Evolutionary conservation across 345 rosid genomes (phyloP), one percentile per base, ranked within the genome.

Genomic region (Boechera retrofracta): DNA sequence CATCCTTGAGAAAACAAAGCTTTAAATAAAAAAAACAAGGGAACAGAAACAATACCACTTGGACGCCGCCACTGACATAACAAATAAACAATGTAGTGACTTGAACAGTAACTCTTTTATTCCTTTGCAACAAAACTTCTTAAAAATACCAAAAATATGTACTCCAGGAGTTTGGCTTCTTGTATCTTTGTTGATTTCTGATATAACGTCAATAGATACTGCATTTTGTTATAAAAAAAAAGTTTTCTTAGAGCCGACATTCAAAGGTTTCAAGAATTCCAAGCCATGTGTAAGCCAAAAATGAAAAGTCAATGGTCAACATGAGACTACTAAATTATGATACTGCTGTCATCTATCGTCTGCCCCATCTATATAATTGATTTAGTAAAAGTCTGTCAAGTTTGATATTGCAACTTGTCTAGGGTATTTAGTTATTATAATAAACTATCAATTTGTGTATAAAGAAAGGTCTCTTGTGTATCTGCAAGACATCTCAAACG

Each of bases 251-350:
- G 51, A 66, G 73, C 68, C 45, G 73, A 60, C 76, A 31, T 1
- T 71, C 24, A 58, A 45, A 26, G 12, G 10, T 21, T 26, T 29
- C 74, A 64, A 29, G 44, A 77, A 56, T 36, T 71, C 66, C 62
- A 76, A 68, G 74, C 51, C 36, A 52, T 51, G 64, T 41, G 63
- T 16, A 67, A 67, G 56, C 62, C 54, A 52, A 66, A 53, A 41
- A 72, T 38, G 61, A 72, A 65, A 44, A 57, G 63, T 72, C 55
- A 58, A 57, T 16, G 73, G 81, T 72, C 72, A 78, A 42, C 29
- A 60, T 72, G 64, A 70, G 80, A 61, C 47, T 21, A 63, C 71
- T 53, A 62, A 4, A 21, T 12, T 52, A 53, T 61, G 56, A 28
- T 49, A 29, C 78, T 56, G 2, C 49, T 35, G 29, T 33, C 4